Evolutionary conservation across 139 green algal species (phyloP).

Genomic region (Tetratostichococcus sp.): DNA sequence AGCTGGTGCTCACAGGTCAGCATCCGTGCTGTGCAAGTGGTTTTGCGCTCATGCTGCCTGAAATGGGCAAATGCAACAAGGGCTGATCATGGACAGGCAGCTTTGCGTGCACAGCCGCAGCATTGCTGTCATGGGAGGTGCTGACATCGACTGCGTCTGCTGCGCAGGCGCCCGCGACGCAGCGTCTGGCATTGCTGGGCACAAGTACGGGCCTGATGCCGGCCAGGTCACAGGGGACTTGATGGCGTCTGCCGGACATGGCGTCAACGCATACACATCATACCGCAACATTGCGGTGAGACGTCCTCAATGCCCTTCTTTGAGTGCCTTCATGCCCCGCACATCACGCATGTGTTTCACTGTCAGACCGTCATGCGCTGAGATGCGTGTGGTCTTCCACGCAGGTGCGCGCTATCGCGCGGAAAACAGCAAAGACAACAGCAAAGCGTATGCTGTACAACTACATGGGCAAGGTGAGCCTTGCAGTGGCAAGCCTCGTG

Average conservation of each 20-base stretch:
- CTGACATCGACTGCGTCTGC: background rate
- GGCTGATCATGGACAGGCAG: no score
- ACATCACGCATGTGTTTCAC: background rate
- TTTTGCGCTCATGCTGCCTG: no score
- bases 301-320: background rate
- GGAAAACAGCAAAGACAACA: background rate
- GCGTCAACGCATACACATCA: background rate
- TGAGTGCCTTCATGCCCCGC: no score
- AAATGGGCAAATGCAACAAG: no score
- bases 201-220: background rate
- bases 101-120: no score
- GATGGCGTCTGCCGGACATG: background rate
- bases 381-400: no score
- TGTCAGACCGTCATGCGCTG: background rate
- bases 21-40: background rate
- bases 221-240: background rate
- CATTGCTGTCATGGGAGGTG: no score
- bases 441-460: background rate
- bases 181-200: background rate
- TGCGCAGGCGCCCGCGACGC: background rate
- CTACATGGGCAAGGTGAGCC: background rate
- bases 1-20: background rate
- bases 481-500: no score
- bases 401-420: background rate
- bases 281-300: background rate